Conservation (phyloP, 2,329 filamentous ascomycete genomes). For the Mariannaea sp. region DNA sequence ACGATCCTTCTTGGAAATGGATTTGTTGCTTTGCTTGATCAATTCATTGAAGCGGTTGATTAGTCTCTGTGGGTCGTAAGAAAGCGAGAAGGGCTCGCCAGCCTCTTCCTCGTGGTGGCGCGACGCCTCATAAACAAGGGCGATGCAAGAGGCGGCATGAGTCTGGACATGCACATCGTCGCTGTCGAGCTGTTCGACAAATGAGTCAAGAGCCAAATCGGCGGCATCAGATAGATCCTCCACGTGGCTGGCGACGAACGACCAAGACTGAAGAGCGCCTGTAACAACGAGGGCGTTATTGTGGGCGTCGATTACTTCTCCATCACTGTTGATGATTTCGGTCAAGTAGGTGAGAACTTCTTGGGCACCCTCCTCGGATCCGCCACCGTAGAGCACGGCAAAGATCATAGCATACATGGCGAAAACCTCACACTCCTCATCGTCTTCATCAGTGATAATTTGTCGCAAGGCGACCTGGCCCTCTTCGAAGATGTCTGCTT, state of each 20-base stretch:
- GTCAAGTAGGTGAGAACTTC: conserved; percentile 77
- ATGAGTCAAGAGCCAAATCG: conserved; percentile 75
- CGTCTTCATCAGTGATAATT: conserved; percentile 59
- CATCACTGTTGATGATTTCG: conserved; percentile 80
- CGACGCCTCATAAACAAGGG: conserved; percentile 77
- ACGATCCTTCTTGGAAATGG: conserved; percentile 55
- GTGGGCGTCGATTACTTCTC: conserved; percentile 69
- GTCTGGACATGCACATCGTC: conserved; percentile 74
- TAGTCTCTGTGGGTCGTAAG: conserved; percentile 56
- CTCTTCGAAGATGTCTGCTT: conserved; percentile 45
- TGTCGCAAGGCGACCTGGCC: conserved; percentile 41
- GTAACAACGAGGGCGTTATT: conserved; percentile 74
- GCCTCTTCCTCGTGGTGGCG: conserved; percentile 55
- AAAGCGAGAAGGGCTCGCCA: conserved; percentile 54
- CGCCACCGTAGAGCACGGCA: conserved; percentile 77
- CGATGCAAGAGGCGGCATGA: conserved; percentile 78
- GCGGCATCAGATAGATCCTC: conserved; percentile 75
- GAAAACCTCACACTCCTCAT: conserved; percentile 67
- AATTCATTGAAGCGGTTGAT: conserved; percentile 54
- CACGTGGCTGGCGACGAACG: conserved; percentile 76
- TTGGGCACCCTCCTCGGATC: conserved; percentile 67
- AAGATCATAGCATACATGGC: conserved; percentile 75
- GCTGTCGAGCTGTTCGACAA: conserved; percentile 85
- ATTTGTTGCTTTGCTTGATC: conserved; percentile 53
- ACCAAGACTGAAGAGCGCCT: conserved; percentile 79